Base-by-base conservation (phyloP, 345 rosid species). In the Eucalyptus viminalis region DNA sequence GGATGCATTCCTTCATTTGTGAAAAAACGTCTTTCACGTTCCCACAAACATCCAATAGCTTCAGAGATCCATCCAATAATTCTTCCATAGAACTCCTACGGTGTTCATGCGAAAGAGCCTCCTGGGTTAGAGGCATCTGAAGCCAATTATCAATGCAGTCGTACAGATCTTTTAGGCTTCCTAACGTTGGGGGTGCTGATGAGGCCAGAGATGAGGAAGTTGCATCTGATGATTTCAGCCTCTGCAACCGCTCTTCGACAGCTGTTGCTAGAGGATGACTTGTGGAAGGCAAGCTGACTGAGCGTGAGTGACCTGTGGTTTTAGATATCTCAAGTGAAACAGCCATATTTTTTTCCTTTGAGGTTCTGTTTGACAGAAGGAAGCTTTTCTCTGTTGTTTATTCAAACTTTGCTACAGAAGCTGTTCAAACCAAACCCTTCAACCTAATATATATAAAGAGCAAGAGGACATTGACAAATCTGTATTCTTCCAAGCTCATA, bases 211-310 rank as follows among this genome's bases (percentile, higher is more conserved):
- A 86, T 45, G 90, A n/a, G 80, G 50, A 34, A 85, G 65, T 49
- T 31, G 45, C 88, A 54, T 86, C 89, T 67, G 86, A 72, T 86
- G 88, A 69, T 49, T 12, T 86, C 50, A 89, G 50, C 89, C 89
- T 86, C 51, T 72, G 58, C 65, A 91, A 47, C 24, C 34, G 92
- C 51, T 80, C 90, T 62, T 88, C 89, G 3, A 90, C 87, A 14
- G 40, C 58, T 9, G 40, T 13, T 24, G 21, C 80, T 12, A 91
- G 89, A 7, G 93, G 92, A 43, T 89, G 92, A n/a, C 89, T 56
- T 65, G 54, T 90, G n/a, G 92, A 88, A 43, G 94, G 93, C 80
- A 91, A 89, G 69, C 93, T 92, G 88, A 53, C 90, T 14, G 92
- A 91, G 22, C 92, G 92, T 49, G 58, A 67, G n/a, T 91, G 93